phyloP scores from a whole-genome alignment of 2,329 filamentous ascomycete genomes.

The Boeremia lycopersici region DNA sequence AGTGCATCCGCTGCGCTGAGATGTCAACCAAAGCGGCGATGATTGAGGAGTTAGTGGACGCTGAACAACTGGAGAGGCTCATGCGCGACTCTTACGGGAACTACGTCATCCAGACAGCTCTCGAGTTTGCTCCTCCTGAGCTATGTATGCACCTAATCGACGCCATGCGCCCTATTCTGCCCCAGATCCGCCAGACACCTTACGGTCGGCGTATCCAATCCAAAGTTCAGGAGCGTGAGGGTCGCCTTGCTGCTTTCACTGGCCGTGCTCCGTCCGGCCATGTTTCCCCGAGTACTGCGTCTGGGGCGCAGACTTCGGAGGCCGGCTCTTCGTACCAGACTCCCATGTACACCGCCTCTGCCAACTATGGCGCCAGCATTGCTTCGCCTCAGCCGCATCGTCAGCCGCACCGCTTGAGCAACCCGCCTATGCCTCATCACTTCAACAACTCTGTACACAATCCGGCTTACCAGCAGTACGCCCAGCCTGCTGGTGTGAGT shows the following conservation, averaged over 20 bases:
- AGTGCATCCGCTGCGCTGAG: conserved; percentile 81
- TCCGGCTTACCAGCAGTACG: conserved; percentile 50
- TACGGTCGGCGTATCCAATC: conserved; percentile 92
- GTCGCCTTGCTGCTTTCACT: conserved; percentile 40
- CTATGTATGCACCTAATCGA: conserved; percentile 70
- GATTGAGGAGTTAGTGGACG: conserved; percentile 78
- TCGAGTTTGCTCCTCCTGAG: conserved; percentile 46
- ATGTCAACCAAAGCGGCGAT: conserved; percentile 77
- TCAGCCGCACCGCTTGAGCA: conserved; percentile 46
- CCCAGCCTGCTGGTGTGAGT: conserved; percentile 50
- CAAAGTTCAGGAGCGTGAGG: conserved; percentile 72
- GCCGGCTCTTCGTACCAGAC: conserved; percentile 27
- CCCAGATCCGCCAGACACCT: conserved; percentile 84
- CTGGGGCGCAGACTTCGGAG: conserved; percentile 32
- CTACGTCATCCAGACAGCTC: conserved; percentile 95
- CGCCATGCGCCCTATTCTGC: conserved; percentile 81
- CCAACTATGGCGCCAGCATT: conserved; percentile 45
- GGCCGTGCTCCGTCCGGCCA: conserved; percentile 39
- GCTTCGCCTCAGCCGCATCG: conserved; percentile 44
- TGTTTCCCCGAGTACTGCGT: conserved; percentile 36
- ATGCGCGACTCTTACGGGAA: conserved; percentile 94
- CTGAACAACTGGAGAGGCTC: conserved; percentile 82
- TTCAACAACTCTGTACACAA: conserved; percentile 46
- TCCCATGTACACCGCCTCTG: conserved; percentile 45
- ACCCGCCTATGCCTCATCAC: conserved; percentile 44